These are phyloP conservation scores for Crithidia mellificae DNA, from an alignment of 208 protist species.

Conservation along the genomic window DNA sequence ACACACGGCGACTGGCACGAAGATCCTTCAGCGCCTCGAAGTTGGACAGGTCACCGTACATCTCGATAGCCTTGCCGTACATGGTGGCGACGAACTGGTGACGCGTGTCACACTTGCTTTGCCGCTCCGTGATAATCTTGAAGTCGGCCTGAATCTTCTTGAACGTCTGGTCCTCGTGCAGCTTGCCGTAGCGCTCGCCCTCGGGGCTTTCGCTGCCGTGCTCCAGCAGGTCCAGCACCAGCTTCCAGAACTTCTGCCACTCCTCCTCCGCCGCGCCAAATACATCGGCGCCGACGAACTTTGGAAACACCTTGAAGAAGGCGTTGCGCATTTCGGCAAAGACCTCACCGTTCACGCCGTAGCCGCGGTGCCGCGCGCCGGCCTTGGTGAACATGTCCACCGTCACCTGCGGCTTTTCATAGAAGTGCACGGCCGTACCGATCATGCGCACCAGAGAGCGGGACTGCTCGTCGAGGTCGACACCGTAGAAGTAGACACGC, in stretches of 20 bases:
- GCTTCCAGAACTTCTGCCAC: conserved; percentile 69
- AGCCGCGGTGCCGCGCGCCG: conserved; percentile 67
- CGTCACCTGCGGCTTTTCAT: conserved; percentile 58
- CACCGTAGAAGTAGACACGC: conserved; percentile 63
- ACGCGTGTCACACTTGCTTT: conserved; percentile 41
- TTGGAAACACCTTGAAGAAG: conserved; percentile 78
- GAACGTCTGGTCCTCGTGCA: conserved; percentile 45
- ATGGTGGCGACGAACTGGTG: conserved; percentile 70
- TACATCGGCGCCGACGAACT: conserved; percentile 62
- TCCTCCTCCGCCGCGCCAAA: conserved; percentile 58
- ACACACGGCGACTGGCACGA: conserved; percentile 47
- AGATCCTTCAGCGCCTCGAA: conserved; percentile 65
- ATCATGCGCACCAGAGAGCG: conserved; percentile 62
- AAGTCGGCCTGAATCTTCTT: conserved; percentile 67
- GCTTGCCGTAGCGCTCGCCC: conserved; percentile 53
- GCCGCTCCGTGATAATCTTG: conserved; percentile 49
- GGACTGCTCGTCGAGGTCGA: conserved; percentile 66
- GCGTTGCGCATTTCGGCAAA: conserved; percentile 59
- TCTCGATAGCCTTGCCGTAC: conserved; percentile 71
- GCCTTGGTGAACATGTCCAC: conserved; percentile 64
- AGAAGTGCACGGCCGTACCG: conserved; percentile 68
- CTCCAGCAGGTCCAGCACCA: conserved; percentile 52
- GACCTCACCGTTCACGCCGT: conserved; percentile 55
- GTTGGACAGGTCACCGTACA: conserved; percentile 58
- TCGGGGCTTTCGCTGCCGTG: conserved; percentile 54